Base-by-base conservation (phyloP, 2,329 filamentous ascomycete species). In the Cladosporium oxysporum region DNA sequence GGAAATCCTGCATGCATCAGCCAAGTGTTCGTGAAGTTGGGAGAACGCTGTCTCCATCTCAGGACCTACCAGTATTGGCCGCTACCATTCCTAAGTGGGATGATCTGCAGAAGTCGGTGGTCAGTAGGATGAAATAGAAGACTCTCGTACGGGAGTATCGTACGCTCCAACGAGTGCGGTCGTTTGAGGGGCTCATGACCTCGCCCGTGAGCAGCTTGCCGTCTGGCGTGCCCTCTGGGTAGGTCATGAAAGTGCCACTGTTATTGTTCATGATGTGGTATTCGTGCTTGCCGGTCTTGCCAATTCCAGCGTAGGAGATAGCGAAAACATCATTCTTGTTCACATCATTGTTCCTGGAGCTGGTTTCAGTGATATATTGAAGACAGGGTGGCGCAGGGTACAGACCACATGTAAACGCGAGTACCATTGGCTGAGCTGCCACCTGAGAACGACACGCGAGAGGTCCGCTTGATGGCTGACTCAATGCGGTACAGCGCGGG, bases 211-310 rank as follows among this genome's bases (percentile, higher is more conserved):
- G 28, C 52, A 33, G 52, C 28, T 55, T 33, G 23, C 28, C 28
- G 8, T 55, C 12, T 18, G 52, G 52, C 18, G 52, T 28, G 28
- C 28, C 52, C 1, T 55, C 52, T 0, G 52, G 52, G 8, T 29
- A 55, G 14, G 52, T 55, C 26, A 55, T 18, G 28, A 55, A 55
- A 18, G 18, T 55, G 18, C 52, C 52, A 28, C 52, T 55, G 5
- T 31, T 55, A 28, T 55, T 55, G 52, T 55, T 55, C 28, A 55
- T 55, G 28, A 55, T 28, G 28, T 55, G 52, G 52, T 55, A 55
- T 8, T 55, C 52, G 18, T 55, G 26, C 52, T 55, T 55, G 52
- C 52, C 52, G 5, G 52, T 55, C 28, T 12, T 55, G 52, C 52
- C 28, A 14, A 55, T 12, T 12, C 52, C 52, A 31, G 52, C 52